Base-by-base conservation (phyloP, 371 early-diverging fungal species). In the Mucor saturninus region DNA sequence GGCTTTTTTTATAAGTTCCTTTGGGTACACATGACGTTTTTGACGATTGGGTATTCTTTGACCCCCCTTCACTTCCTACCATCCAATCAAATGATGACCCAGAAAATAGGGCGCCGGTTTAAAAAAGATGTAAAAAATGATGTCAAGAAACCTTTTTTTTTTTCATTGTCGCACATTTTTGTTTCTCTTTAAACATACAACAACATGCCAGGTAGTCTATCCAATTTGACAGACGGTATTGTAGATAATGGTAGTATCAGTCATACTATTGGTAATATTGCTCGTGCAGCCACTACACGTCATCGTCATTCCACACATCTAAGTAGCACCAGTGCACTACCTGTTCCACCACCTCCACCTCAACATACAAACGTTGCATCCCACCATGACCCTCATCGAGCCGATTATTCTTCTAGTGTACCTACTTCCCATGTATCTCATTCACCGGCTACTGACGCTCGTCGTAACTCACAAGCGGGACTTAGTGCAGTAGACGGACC, bases 321-420 rank as follows among this genome's bases (percentile, higher is more conserved):
- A 2, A 42, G 30, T 32, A 35, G 57, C 30, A 52, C 49, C n/a
- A 56, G 45, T 26, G 26, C 54, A 30, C 50, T 69, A 50, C 54
- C 65, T 35, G 54, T 62, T 52, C 69, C 69, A 54, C 62, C 48
- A 45, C 61, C 65, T n/a, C 69, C 69, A 26, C 69, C 69, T 39
- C 69, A 65, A 14, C 69, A 69, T 32, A 69, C 69, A 10, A 69
- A 69, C 38, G 62, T 62, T 32, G 45, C 56, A 4, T 39, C 39
- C 30, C 8, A 8, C 35, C 53, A 54, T 5, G 42, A 61, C 14
- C 15, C 5, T 39, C n/a, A 50, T 8, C 13, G 30, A n/a, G 14
- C 54, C 2, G 32, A 54, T 26, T 35, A 43, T 43, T n/a, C n/a
- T n/a, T 10, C n/a, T n/a, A n/a, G n/a, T n/a, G 35, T 48, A 10